Percentiles rank a stretch among this genome's conserved stretches.
Conservation (phyloP, 164 flowering plant species). For the Macadamia tetraphylla region DNA sequence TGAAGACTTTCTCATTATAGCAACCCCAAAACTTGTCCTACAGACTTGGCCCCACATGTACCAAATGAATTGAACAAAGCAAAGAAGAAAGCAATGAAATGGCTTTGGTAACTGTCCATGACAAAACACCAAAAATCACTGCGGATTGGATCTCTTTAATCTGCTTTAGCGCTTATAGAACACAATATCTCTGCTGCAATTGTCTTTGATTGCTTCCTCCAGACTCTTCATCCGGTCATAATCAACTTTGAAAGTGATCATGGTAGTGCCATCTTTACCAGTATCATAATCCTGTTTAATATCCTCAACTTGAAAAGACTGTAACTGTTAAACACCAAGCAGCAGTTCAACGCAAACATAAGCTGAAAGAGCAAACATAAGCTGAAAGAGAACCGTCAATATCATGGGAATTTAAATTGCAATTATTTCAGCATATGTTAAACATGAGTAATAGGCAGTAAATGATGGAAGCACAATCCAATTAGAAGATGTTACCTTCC, state of each 20-base stretch:
- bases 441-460: too few species aligned
- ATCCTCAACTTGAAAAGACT: slow-evolving; percentile 69
- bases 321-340: slow-evolving; percentile 50
- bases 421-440: too few species aligned
- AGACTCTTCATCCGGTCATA: slow-evolving; percentile 62
- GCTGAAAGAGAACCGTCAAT: too few species aligned
- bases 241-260: slow-evolving; percentile 76
- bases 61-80: neutral
- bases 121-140: neutral
- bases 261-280: slow-evolving; percentile 67
- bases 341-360: neutral
- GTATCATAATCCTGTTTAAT: slow-evolving; percentile 87
- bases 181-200: slow-evolving; percentile 58
- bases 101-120: too few species aligned
- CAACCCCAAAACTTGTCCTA: too few species aligned
- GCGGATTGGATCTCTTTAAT: neutral
- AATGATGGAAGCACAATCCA: too few species aligned
- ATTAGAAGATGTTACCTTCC: too few species aligned
- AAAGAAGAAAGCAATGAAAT: neutral
- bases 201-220: slow-evolving; percentile 62
- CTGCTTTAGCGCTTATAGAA: slow-evolving; percentile 39
- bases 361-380: too few species aligned
- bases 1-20: too few species aligned
- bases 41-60: too few species aligned
- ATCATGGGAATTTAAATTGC: too few species aligned